Evolutionary conservation across 2,329 filamentous ascomycete genomes (phyloP).

Genomic region (Neonectria punicea): DNA sequence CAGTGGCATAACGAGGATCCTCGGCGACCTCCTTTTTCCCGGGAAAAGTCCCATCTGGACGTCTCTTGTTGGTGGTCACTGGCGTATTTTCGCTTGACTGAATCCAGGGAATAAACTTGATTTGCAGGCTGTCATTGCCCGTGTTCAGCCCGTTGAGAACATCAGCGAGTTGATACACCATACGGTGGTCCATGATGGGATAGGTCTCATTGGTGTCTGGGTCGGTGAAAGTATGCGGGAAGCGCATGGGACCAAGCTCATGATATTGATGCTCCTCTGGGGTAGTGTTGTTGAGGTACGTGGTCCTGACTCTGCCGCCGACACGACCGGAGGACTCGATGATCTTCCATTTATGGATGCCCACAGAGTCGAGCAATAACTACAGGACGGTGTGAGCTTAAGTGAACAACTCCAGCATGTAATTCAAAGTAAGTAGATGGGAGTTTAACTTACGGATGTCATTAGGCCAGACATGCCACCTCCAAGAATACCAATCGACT

Average conservation of each 20-base stretch:
- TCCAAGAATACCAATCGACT: constrained; percentile 48
- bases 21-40: constrained; percentile 37
- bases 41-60: constrained; percentile 43
- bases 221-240: constrained; percentile 64
- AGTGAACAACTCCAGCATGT: neutral
- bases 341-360: constrained; percentile 57
- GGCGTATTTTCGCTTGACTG: constrained; percentile 57
- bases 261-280: constrained; percentile 60
- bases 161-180: constrained; percentile 72
- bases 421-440: neutral
- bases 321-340: constrained; percentile 54
- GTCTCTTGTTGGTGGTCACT: constrained; percentile 36
- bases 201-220: constrained; percentile 61
- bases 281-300: constrained; percentile 53
- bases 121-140: constrained; percentile 56
- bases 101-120: constrained; percentile 73
- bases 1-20: constrained; percentile 30
- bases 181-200: constrained; percentile 70
- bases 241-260: constrained; percentile 74
- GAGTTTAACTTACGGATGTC: constrained; percentile 21
- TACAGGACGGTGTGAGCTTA: neutral
- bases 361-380: constrained; percentile 54
- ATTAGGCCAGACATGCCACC: constrained; percentile 50
- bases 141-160: constrained; percentile 70
- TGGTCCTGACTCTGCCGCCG: constrained; percentile 56